Evolutionary conservation across 805 yeast species (phyloP), one percentile per base, ranked within the genome.

Genomic region (Cyberlindnera xylosilytica): DNA sequence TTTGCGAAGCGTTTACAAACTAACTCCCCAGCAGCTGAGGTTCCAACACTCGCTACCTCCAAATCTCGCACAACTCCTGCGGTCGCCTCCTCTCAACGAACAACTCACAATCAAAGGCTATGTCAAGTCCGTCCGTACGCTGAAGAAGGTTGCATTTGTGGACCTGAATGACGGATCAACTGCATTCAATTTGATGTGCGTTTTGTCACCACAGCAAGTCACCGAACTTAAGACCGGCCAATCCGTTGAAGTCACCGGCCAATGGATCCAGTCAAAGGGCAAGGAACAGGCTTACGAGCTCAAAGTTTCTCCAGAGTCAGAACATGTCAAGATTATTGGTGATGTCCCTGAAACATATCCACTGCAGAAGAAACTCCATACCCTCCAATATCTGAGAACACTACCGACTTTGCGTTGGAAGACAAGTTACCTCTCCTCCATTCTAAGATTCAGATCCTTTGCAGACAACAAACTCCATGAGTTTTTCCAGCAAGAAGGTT

Each of bases 141-240:
- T 88, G 58, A 89, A 89, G 57, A 83, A 81, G 41, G 72, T 86
- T 4, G 84, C 88, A 1, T 93, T 93, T 61, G 66, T 89, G 4
- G 96, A 88, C 54, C 50, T 93, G 10, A 64, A 74, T 2, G 98
- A 93, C 60, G 98, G 98, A 1, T 73, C 93, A 0, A 66, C 76
- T 2, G 65, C 72, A 24, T 48, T 65, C 22, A 70, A 74, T 13
- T 57, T 90, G 44, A 77, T 74, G 54, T 74, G 87, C 43, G 79
- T 81, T 0, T 62, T 81, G 4, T 62, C 72, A 2, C 69, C 63
- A 2, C 59, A 64, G 11, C 66, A 65, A 10, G 50, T 58, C 1
- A 47, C 42, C 15, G 36, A 39, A 12, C 29, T 68, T n/a, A 60
- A 60, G 40, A 73, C 80, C 0, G 83, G 82, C 0, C 69, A 74